Evolutionary conservation across 805 yeast species (phyloP).

Genomic region (Ogataea philodendri): DNA sequence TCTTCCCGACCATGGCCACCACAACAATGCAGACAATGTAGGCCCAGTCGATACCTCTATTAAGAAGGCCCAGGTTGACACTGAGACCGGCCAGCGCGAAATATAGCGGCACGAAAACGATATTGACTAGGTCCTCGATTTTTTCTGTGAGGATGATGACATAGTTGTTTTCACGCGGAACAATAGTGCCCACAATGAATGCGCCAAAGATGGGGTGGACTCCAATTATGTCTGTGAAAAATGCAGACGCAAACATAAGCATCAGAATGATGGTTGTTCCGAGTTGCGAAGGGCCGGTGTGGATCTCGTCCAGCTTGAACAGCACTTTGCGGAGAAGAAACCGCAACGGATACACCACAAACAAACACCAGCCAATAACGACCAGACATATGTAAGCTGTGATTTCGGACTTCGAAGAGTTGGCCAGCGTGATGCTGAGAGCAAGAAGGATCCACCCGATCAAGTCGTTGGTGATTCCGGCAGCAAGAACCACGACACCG

Average conservation of each 20-base stretch:
- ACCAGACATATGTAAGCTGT: conserved; percentile 68
- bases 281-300: conserved; percentile 61
- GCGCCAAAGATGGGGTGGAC: conserved; percentile 88
- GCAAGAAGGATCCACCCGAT: conserved; percentile 82
- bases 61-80: conserved; percentile 62
- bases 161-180: conserved; percentile 75
- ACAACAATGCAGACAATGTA: conserved; percentile 65
- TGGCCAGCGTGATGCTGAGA: conserved; percentile 71
- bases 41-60: conserved; percentile 73
- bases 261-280: conserved; percentile 55
- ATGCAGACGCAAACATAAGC: conserved; percentile 63
- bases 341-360: conserved; percentile 58
- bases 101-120: conserved; percentile 71
- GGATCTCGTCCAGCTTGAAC: conserved; percentile 35
- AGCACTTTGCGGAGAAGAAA: conserved; percentile 45
- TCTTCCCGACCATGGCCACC: conserved; percentile 67
- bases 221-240: conserved; percentile 80
- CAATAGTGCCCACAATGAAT: conserved; percentile 69
- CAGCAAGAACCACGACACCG: conserved; percentile 71
- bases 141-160: conserved; percentile 68
- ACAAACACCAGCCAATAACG: conserved; percentile 65
- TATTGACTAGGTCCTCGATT: conserved; percentile 73
- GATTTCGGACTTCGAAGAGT: conserved; percentile 63
- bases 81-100: conserved; percentile 78
- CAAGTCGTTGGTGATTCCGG: conserved; percentile 78